Conservation (phyloP, 192 early-diverging fungal species). For the Phlyctochytrium arcticum region DNA sequence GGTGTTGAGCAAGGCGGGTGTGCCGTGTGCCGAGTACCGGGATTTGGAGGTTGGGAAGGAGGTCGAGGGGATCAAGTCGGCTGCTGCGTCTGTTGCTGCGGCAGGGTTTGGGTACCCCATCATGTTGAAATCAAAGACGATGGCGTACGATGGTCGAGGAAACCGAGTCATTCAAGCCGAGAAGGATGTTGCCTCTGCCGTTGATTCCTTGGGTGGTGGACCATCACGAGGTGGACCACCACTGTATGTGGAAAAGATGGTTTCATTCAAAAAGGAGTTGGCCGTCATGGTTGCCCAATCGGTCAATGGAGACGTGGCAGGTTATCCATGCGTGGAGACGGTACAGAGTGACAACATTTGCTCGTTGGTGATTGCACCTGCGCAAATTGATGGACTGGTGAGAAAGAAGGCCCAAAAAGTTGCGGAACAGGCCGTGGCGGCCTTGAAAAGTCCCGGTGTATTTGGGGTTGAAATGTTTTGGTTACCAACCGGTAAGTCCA, state of each 20-base stretch:
- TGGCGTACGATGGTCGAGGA: constrained; percentile 94
- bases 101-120: constrained; percentile 82
- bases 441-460: constrained; percentile 76
- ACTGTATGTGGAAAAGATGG: constrained; percentile 94
- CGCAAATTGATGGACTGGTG: constrained; percentile 86
- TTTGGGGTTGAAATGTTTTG: constrained; percentile 99
- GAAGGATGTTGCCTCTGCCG: constrained; percentile 60
- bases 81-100: constrained; percentile 8
- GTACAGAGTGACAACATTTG: constrained; percentile 96
- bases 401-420: constrained; percentile 67
- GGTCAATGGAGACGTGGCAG: constrained; percentile 63
- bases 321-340: constrained; percentile 96
- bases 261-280: constrained; percentile 86
- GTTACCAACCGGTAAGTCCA: constrained; percentile 65
- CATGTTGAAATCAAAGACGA: constrained; percentile 91
- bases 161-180: constrained; percentile 82
- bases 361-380: constrained; percentile 92
- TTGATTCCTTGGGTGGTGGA: constrained; percentile 57
- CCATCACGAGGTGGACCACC: constrained; percentile 49
- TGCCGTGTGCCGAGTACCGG: constrained; percentile 69
- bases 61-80: constrained; percentile 44
- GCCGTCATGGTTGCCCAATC: constrained; percentile 95
- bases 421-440: constrained; percentile 76
- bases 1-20: constrained; percentile 58
- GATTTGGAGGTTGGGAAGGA: constrained; percentile 51